A percentile compares a stretch with the other conserved stretches of the same genome.
Conservation (phyloP, 2,329 filamentous ascomycete species). For the Stachybotrys chartarum region DNA sequence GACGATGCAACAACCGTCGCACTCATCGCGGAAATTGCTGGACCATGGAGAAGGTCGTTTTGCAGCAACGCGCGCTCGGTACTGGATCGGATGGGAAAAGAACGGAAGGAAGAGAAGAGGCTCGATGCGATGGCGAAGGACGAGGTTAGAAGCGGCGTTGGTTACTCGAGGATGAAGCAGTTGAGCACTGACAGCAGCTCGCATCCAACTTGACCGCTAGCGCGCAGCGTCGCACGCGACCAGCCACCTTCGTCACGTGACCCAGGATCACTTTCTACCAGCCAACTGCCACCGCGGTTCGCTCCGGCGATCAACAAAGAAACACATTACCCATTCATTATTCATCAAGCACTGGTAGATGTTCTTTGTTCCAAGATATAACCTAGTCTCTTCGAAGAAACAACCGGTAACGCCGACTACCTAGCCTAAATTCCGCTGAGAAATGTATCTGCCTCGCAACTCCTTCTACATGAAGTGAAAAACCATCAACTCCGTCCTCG, state of each 20-base stretch:
- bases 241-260: background rate
- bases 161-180: background rate
- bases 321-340: background rate
- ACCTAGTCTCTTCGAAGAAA: background rate
- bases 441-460: too few relatives aligned
- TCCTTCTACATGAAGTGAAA: too few relatives aligned
- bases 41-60: slow-evolving; percentile 21
- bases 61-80: slow-evolving; percentile 9
- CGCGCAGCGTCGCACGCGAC: background rate
- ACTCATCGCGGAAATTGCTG: slow-evolving; percentile 25
- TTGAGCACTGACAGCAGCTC: background rate
- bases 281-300: background rate
- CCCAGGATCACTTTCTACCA: background rate
- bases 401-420: background rate
- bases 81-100: background rate
- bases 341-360: background rate
- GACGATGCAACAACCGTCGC: slow-evolving; percentile 34
- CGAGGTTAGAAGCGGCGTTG: background rate
- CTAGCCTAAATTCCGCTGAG: background rate
- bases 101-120: too few relatives aligned
- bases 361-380: background rate
- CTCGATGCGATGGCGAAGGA: background rate
- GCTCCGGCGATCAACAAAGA: background rate
- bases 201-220: background rate
- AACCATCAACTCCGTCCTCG: slow-evolving; percentile 12